These are phyloP conservation scores for Trichoderma aggressivum DNA, from an alignment of 2,329 filamentous ascomycete species.

Conservation along the genomic window DNA sequence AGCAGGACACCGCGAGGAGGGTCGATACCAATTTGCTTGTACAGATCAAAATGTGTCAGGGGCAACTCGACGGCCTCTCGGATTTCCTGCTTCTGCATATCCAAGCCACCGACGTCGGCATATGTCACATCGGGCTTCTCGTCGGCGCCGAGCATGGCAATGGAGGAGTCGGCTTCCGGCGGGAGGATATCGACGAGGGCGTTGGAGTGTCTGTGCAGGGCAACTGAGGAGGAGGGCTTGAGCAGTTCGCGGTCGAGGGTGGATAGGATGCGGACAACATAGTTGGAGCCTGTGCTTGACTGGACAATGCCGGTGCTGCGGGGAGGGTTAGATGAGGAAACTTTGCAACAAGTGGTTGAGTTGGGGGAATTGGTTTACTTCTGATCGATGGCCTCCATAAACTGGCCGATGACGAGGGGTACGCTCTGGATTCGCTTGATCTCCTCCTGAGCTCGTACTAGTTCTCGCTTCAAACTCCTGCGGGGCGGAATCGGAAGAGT, in stretches of 20 bases:
- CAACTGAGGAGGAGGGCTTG: slow-evolving; percentile 96
- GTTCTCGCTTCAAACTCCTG: slow-evolving; percentile 92
- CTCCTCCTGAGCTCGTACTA: slow-evolving; percentile 96
- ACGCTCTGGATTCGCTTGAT: slow-evolving; percentile 99
- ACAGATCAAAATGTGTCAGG: slow-evolving; percentile 95
- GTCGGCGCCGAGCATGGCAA: slow-evolving; percentile 93
- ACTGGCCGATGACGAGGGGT: slow-evolving; percentile 95
- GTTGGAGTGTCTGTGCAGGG: slow-evolving; percentile 96
- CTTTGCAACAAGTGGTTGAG: background rate
- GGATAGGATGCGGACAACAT: slow-evolving; percentile 96
- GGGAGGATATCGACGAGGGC: slow-evolving; percentile 97
- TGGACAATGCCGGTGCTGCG: slow-evolving; percentile 93
- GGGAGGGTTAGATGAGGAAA: background rate
- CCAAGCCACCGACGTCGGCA: slow-evolving; percentile 92
- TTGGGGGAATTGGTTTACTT: slow-evolving; percentile 57
- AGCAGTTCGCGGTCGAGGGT: slow-evolving; percentile 97
- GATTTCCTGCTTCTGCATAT: slow-evolving; percentile 99
- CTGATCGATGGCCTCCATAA: slow-evolving; percentile 99
- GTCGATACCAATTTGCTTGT: slow-evolving; percentile 99
- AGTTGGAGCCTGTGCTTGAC: slow-evolving; percentile 97
- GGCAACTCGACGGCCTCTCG: slow-evolving; percentile 95
- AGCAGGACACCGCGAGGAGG: slow-evolving; percentile 93
- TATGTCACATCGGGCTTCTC: slow-evolving; percentile 99
- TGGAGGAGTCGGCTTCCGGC: slow-evolving; percentile 97
- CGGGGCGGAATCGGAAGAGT: slow-evolving; percentile 23